Evolutionary conservation across 2,329 filamentous ascomycete genomes (phyloP), one percentile per base, ranked within the genome.

Genomic region (Sarocladium strictum): DNA sequence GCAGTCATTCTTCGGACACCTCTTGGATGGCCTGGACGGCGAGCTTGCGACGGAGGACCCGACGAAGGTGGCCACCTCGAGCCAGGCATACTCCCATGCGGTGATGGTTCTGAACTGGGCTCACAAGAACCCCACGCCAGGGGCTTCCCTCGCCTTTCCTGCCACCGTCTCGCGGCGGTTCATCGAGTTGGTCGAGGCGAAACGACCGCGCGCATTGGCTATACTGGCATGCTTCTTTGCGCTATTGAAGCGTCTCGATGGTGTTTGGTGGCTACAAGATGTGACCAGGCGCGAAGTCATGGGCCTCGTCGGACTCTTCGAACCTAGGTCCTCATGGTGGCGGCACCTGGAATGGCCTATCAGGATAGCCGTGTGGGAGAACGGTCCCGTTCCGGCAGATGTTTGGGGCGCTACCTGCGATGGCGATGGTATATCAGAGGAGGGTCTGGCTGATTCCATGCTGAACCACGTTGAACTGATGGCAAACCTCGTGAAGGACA

Each of bases 261-360:
- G 74, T 15, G 72, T 84, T 15, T 90, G 86, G 86, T 90, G 86
- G 86, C 71, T 89, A 26, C 76, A 83, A 19, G 84, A 85, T 37
- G 84, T 87, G 62, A 79, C 84, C 7, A 77, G 79, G 15, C 78
- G 82, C 54, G 82, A 89, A 61, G 80, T 89, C 15, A 78, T 82
- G 63, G 84, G 85, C 19, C 76, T 87, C 23, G 76, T 83, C 19
- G 77, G 76, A 33, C 67, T 83, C 33, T 84, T 84, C 63, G 78
- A 82, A 61, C 73, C 76, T 2, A 77, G 80, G 49, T 82, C 79
- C 24, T 71, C 74, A 53, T 84, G 81, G 81, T 83, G 80, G 81
- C 74, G 76, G 32, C 79, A 83, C 58, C 70, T 84, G 5, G 79
- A 83, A 60, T 84, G 81, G 81, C 80, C 81, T 1, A 70, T 83